A percentile compares a stretch with the other conserved stretches of the same genome.
These are phyloP conservation scores for Cryptomeria japonica DNA, from an alignment of 75 land plant species.

Conservation along the genomic window DNA sequence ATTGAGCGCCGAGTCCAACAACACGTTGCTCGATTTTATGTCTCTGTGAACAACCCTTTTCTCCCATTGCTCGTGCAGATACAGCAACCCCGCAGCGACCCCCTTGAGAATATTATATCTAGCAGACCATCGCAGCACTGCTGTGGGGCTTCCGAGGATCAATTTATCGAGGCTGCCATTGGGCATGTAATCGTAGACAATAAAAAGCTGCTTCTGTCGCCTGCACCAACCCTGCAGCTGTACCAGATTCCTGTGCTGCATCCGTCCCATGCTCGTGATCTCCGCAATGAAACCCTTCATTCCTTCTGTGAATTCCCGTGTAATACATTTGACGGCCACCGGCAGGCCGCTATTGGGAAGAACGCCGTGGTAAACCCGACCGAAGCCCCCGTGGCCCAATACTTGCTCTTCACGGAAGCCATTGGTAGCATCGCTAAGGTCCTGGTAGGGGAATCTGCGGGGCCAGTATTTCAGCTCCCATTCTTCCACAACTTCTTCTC, in stretches of 20 bases:
- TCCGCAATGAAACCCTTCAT: constrained; percentile 66
- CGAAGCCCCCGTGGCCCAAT: constrained; percentile 52
- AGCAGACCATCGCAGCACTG: constrained; percentile 29
- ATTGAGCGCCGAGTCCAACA: constrained; percentile 30
- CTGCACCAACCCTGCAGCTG: constrained; percentile 65
- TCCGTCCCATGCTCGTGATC: constrained; percentile 47
- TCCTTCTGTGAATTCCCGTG: constrained; percentile 36
- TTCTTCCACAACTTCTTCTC: background rate
- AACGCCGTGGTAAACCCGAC: constrained; percentile 46
- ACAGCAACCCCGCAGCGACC: constrained; percentile 39
- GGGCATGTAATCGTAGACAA: constrained; percentile 56
- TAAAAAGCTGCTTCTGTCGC: constrained; percentile 24
- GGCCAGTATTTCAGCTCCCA: constrained; percentile 4
- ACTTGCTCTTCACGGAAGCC: background rate
- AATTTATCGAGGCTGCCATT: constrained; percentile 56
- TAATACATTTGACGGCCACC: constrained; percentile 47
- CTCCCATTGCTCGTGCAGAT: constrained; percentile 29
- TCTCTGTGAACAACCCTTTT: constrained; percentile 25
- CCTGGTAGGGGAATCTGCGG: background rate
- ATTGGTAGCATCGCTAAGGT: background rate
- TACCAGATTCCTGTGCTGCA: constrained; percentile 69
- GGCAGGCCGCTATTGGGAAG: constrained; percentile 17
- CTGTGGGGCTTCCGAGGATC: constrained; percentile 21
- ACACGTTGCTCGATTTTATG: constrained; percentile 35
- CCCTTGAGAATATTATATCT: constrained; percentile 46